phyloP scores from a whole-genome alignment of 73 alveolate genomes.

The Breviolum minutum region DNA sequence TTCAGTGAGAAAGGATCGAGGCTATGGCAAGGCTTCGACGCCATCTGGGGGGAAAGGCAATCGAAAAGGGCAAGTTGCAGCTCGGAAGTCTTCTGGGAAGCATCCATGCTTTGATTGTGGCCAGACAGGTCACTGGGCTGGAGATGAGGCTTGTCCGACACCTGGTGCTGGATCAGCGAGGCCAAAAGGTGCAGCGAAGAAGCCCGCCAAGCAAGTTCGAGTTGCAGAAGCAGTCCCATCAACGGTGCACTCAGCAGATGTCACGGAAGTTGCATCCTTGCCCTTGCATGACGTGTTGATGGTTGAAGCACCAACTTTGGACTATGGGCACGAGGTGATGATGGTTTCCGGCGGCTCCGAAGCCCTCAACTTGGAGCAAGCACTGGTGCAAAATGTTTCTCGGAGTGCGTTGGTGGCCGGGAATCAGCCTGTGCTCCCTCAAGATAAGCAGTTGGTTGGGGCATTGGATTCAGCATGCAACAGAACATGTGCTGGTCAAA shows the following conservation, averaged over 20 bases:
- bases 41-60: neutral
- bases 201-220: no score
- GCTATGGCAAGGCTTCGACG: neutral
- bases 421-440: neutral
- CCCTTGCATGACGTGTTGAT: no score
- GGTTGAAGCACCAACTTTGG: no score
- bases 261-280: no score
- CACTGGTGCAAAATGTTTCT: no score
- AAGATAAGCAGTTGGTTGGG: neutral
- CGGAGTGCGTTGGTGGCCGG: no score
- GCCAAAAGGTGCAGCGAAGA: neutral
- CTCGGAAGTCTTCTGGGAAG: neutral
- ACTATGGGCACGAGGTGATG: no score
- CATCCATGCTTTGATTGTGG: conserved; percentile 61
- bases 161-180: neutral
- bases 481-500: neutral
- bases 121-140: conserved; percentile 28
- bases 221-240: no score
- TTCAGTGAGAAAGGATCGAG: neutral
- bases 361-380: no score
- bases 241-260: no score
- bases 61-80: neutral
- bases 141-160: neutral
- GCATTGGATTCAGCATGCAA: neutral
- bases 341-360: no score